Conservation (phyloP, 768 basidiomycete genomes). For the Lentinula aciculospora region DNA sequence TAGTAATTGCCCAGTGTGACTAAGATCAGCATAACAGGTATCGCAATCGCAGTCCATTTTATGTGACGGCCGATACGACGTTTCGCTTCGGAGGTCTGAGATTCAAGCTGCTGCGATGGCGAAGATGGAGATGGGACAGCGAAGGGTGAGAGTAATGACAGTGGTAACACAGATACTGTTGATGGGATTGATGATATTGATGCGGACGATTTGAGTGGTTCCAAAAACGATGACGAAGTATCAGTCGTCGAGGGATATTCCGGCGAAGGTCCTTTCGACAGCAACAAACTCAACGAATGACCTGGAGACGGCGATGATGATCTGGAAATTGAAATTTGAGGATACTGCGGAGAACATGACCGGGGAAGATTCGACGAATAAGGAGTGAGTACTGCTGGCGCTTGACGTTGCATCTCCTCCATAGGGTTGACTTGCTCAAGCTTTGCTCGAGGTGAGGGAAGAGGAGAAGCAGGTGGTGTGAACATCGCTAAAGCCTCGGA, state of each 20-base stretch:
- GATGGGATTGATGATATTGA: conserved; percentile 10
- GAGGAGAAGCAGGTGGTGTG: conserved; percentile 33
- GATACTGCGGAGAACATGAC: background rate
- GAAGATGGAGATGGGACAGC: background rate
- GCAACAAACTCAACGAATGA: background rate
- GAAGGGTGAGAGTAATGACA: background rate
- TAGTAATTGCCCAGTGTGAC: conserved; percentile 28
- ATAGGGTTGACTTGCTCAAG: background rate
- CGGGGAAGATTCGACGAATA: background rate
- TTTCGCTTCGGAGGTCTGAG: conserved; percentile 22
- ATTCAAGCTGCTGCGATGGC: background rate
- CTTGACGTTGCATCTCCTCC: background rate
- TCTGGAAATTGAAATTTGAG: background rate
- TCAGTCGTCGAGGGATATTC: background rate
- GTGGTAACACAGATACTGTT: background rate
- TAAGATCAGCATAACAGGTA: conserved; percentile 51
- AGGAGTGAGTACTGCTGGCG: background rate
- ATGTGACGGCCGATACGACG: conserved; percentile 37
- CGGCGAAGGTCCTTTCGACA: background rate
- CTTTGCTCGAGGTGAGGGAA: conserved; percentile 14
- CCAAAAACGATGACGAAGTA: background rate
- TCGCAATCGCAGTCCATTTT: conserved; percentile 46
- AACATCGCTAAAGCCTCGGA: conserved; percentile 15
- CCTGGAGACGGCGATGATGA: background rate
- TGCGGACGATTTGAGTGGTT: conserved; percentile 3